Percentiles rank a stretch among this genome's conserved stretches.
phyloP scores from a whole-genome alignment of 2,329 filamentous ascomycete species.

The Aspergillus fischeri region DNA sequence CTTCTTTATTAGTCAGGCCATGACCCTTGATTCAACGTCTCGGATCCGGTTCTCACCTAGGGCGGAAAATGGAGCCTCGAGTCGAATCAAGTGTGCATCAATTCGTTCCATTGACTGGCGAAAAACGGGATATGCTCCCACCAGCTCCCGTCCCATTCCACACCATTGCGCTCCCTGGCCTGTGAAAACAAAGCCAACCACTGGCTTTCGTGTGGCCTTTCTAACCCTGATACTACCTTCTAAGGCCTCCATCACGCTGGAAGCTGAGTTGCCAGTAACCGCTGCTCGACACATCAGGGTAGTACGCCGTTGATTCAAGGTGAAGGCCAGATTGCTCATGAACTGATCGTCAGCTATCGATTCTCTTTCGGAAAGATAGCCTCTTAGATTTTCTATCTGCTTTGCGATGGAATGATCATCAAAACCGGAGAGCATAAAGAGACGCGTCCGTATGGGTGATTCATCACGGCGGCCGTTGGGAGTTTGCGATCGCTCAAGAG shows the following conservation, averaged over 20 bases:
- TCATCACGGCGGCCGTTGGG: neutral
- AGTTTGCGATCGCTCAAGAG: neutral
- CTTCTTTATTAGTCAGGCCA: too few species aligned
- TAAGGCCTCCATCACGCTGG: slow-evolving; percentile 3
- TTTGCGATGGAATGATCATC: slow-evolving; percentile 17
- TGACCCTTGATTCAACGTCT: neutral
- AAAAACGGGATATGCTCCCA: slow-evolving; percentile 19
- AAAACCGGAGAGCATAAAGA: slow-evolving; percentile 22
- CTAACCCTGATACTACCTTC: slow-evolving; percentile 1
- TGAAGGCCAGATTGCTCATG: slow-evolving; percentile 18
- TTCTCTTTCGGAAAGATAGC: slow-evolving; percentile 6
- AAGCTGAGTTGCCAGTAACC: slow-evolving; percentile 4
- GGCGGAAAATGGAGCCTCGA: slow-evolving; percentile 17
- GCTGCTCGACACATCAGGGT: slow-evolving; percentile 16
- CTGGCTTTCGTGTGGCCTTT: slow-evolving; percentile 7
- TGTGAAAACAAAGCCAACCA: slow-evolving; percentile 26
- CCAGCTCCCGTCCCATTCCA: slow-evolving; percentile 28
- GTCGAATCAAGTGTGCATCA: slow-evolving; percentile 3
- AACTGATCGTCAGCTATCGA: slow-evolving; percentile 2
- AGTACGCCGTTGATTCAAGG: slow-evolving; percentile 18
- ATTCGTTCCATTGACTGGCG: slow-evolving; percentile 10
- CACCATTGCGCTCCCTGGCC: slow-evolving; percentile 35
- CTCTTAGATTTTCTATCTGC: slow-evolving; percentile 7
- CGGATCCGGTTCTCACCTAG: slow-evolving; percentile 10
- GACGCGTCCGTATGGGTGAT: neutral